A percentile compares a stretch with the other conserved stretches of the same genome.
Conservation (phyloP, 345 rosid species). For the Pelargonium nanum region DNA sequence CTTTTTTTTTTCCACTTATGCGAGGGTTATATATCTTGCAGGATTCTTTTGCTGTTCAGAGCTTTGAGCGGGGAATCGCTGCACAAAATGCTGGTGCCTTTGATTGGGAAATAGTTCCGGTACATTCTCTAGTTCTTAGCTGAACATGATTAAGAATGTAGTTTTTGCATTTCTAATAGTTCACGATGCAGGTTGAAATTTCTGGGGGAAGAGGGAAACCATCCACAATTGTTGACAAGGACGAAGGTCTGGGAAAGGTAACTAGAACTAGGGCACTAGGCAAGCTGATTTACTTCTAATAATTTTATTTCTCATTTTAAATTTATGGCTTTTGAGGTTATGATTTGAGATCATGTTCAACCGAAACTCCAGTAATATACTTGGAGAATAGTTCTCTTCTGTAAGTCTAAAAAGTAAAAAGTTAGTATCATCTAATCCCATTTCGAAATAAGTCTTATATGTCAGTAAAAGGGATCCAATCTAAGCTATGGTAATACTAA, state of each 20-base stretch:
- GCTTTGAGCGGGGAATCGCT: slow-evolving; percentile 74
- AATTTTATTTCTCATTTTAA: no score
- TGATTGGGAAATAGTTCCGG: slow-evolving; percentile 84
- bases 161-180: slow-evolving; percentile 4
- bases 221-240: slow-evolving; percentile 47
- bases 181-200: slow-evolving; percentile 60
- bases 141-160: background rate
- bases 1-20: background rate
- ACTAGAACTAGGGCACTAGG: background rate
- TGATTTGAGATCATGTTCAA: background rate
- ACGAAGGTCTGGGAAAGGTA: slow-evolving; percentile 87
- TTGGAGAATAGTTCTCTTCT: background rate
- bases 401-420: background rate
- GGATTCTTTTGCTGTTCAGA: slow-evolving; percentile 79
- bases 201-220: slow-evolving; percentile 76
- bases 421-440: background rate
- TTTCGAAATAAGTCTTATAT: background rate
- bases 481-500: no score
- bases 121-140: slow-evolving; percentile 12
- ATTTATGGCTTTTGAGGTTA: background rate
- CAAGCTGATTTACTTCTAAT: background rate
- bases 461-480: background rate
- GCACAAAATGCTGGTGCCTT: slow-evolving; percentile 64
- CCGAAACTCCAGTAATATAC: background rate
- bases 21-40: slow-evolving; percentile 15